phyloP scores from a whole-genome alignment of 2,329 filamentous ascomycete species.

The Lachnellula cervina region DNA sequence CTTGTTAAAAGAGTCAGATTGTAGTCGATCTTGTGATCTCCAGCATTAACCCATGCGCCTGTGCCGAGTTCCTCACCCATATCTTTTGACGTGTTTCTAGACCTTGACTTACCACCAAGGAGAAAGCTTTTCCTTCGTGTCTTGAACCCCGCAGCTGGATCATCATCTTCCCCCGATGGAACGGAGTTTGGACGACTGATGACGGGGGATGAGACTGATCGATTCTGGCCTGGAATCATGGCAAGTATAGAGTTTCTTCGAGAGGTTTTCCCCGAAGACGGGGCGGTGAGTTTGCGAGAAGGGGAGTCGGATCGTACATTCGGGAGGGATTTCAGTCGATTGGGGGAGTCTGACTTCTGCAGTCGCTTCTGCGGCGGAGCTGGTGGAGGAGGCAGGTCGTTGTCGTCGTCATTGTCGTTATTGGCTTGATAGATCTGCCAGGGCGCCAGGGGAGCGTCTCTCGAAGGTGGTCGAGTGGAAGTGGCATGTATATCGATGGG shows the following conservation, averaged over 20 bases:
- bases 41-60: constrained; percentile 50
- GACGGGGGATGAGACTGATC: constrained; percentile 13
- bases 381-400: not conserved
- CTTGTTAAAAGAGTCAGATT: constrained; percentile 47
- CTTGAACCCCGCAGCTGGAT: not conserved
- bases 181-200: constrained; percentile 1
- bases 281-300: not conserved
- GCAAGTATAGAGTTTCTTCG: not conserved
- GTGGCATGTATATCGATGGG: not conserved
- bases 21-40: constrained; percentile 50
- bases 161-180: constrained; percentile 10
- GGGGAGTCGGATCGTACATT: not conserved
- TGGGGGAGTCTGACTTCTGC: constrained; percentile 5
- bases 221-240: not conserved
- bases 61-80: not conserved
- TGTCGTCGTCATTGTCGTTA: not conserved
- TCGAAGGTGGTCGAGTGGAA: not conserved
- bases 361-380: not conserved
- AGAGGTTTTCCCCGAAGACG: not conserved
- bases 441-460: not conserved
- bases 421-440: not conserved
- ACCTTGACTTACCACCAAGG: constrained; percentile 10
- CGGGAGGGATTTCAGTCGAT: not conserved
- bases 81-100: constrained; percentile 15
- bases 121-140: constrained; percentile 19